Evolutionary conservation across 768 basidiomycete genomes (phyloP).

Genomic region (Plicaturopsis crispa): DNA sequence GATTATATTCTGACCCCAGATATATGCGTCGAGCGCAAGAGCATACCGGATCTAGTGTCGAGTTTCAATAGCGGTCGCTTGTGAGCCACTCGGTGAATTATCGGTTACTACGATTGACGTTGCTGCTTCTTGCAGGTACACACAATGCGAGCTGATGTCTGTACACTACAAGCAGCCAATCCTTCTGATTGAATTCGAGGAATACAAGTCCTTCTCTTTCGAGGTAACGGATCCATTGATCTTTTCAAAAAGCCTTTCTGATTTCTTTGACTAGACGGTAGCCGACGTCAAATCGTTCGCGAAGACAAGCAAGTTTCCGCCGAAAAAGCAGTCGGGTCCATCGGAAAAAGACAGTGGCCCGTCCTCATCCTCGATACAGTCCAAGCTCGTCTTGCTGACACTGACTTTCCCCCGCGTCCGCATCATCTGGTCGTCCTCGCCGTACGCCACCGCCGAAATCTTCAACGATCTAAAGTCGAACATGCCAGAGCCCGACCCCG

Average conservation of each 20-base stretch:
- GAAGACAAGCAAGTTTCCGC: slow-evolving; percentile 53
- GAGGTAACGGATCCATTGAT: slow-evolving; percentile 40
- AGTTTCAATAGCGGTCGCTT: slow-evolving; percentile 92
- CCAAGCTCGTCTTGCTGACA: slow-evolving; percentile 87
- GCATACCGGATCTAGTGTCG: slow-evolving; percentile 83
- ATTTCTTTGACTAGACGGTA: slow-evolving; percentile 36
- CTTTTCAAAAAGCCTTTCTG: not conserved
- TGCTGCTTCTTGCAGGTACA: slow-evolving; percentile 55
- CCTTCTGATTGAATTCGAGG: slow-evolving; percentile 93
- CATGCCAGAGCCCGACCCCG: slow-evolving; percentile 72
- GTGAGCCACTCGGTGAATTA: slow-evolving; percentile 39
- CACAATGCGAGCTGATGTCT: slow-evolving; percentile 96
- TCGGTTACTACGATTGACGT: not conserved
- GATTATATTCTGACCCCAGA: slow-evolving; percentile 95
- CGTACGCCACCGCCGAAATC: slow-evolving; percentile 85
- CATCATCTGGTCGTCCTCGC: slow-evolving; percentile 96
- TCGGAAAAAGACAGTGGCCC: slow-evolving; percentile 19
- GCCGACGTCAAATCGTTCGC: slow-evolving; percentile 62
- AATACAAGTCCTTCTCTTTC: slow-evolving; percentile 90
- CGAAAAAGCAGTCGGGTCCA: slow-evolving; percentile 35
- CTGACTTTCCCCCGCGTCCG: slow-evolving; percentile 87
- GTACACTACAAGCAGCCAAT: slow-evolving; percentile 93
- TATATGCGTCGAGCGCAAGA: slow-evolving; percentile 95
- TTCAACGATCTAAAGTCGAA: slow-evolving; percentile 87
- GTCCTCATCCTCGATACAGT: slow-evolving; percentile 60